phyloP scores from a whole-genome alignment of 805 yeast species.

The Candida incommunis region DNA sequence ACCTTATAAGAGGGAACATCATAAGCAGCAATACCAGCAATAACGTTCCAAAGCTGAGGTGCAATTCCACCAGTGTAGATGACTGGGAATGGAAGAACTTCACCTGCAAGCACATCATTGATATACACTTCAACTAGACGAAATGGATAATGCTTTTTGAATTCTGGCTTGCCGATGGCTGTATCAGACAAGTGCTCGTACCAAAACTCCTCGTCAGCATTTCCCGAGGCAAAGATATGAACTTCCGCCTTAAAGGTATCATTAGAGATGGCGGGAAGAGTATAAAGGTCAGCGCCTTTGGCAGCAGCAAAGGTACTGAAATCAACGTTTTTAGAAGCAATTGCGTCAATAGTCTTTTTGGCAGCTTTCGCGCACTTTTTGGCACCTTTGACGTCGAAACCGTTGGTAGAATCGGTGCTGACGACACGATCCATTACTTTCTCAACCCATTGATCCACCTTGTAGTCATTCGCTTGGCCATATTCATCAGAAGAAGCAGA shows the following conservation, averaged over 20 bases:
- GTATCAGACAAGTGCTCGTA: slow-evolving; percentile 23
- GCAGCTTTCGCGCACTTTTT: not conserved
- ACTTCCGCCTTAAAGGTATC: slow-evolving; percentile 48
- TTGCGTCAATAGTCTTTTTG: not conserved
- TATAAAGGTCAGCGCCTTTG: not conserved
- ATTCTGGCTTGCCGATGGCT: slow-evolving; percentile 9
- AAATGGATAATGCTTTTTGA: slow-evolving; percentile 51
- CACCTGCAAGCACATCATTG: slow-evolving; percentile 43
- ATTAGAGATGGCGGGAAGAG: slow-evolving; percentile 23
- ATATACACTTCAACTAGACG: slow-evolving; percentile 51
- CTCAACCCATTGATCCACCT: not conserved
- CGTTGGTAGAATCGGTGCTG: not conserved
- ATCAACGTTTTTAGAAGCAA: not conserved
- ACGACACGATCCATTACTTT: not conserved
- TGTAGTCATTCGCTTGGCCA: not conserved
- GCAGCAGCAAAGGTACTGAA: not conserved
- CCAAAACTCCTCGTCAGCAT: slow-evolving; percentile 77
- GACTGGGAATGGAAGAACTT: slow-evolving; percentile 55
- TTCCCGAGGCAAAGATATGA: slow-evolving; percentile 56
- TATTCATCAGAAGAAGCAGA: not conserved
- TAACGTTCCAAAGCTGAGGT: slow-evolving; percentile 70
- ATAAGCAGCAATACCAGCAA: slow-evolving; percentile 60
- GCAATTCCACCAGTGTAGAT: slow-evolving; percentile 72
- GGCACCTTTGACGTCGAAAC: not conserved
- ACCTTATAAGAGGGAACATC: slow-evolving; percentile 58